Evolutionary conservation across 352 stramenopile genomes (phyloP).

Genomic region (Phytophthora boehmeriae): DNA sequence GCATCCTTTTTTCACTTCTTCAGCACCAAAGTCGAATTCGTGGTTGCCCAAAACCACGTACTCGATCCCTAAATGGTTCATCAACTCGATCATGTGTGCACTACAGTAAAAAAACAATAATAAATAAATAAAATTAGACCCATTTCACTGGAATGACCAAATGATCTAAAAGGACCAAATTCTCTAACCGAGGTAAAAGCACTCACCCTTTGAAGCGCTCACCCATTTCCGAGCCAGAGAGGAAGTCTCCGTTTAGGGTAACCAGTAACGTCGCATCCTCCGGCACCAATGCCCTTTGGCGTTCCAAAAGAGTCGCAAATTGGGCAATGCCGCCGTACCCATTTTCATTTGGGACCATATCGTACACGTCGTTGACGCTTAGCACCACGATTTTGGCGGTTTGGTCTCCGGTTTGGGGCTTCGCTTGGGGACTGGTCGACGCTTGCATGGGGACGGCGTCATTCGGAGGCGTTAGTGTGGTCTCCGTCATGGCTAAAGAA

Average conservation of each 20-base stretch:
- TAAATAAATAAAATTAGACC: conserved; percentile 6
- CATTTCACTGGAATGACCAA: neutral
- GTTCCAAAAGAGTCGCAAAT: conserved; percentile 65
- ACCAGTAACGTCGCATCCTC: conserved; percentile 61
- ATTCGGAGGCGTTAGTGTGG: conserved; percentile 9
- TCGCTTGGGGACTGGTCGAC: neutral
- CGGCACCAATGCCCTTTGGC: conserved; percentile 45
- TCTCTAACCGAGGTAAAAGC: too few species aligned
- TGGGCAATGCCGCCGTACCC: conserved; percentile 65
- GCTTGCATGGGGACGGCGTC: conserved; percentile 6
- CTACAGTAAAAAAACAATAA: conserved; percentile 24
- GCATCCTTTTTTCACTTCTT: conserved; percentile 59
- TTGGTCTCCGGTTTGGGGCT: conserved; percentile 21
- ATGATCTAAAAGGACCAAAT: neutral
- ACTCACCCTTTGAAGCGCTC: conserved; percentile 70
- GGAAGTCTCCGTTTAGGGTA: conserved; percentile 81
- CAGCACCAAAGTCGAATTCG: conserved; percentile 77
- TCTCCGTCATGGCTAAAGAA: conserved; percentile 21
- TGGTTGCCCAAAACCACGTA: conserved; percentile 85
- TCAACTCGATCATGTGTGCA: conserved; percentile 77
- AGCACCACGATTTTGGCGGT: conserved; percentile 57
- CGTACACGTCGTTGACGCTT: conserved; percentile 80
- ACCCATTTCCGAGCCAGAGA: conserved; percentile 69
- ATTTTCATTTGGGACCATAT: conserved; percentile 68
- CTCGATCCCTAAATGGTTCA: conserved; percentile 75